Evolutionary conservation across 352 stramenopile genomes (phyloP).

Genomic region (Elongisporangium undulatum): DNA sequence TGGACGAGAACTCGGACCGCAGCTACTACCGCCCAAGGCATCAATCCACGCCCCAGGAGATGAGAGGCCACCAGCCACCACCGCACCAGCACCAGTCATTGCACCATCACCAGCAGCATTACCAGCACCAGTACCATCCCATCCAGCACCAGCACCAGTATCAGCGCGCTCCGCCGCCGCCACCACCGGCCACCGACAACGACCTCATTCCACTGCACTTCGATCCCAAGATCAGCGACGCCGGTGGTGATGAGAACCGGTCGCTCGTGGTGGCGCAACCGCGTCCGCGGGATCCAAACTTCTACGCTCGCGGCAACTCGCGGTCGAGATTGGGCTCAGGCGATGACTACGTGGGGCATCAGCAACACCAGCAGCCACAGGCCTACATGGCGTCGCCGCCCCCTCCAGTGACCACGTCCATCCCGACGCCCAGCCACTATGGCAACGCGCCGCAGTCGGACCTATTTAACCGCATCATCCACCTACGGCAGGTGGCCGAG

Average conservation of each 20-base stretch:
- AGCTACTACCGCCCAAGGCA: background rate
- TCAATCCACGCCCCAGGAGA: background rate
- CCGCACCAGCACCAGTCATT: too few species aligned
- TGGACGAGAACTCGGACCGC: conserved; percentile 5
- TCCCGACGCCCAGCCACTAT: background rate
- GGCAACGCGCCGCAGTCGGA: conserved; percentile 6
- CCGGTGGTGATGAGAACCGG: conserved; percentile 2
- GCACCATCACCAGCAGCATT: background rate
- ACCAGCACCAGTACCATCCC: background rate
- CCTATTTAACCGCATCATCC: conserved; percentile 28
- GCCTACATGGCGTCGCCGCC: conserved; percentile 8
- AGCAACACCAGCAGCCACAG: background rate
- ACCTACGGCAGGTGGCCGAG: conserved; percentile 45
- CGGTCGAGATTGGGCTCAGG: background rate
- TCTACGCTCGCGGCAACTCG: background rate
- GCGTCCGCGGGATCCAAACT: background rate
- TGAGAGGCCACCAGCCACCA: too few species aligned
- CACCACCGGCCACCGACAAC: background rate
- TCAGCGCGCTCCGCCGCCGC: background rate
- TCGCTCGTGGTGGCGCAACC: conserved; percentile 2
- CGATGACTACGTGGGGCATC: conserved; percentile 2
- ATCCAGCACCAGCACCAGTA: background rate
- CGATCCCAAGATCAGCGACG: background rate
- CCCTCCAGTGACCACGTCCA: conserved; percentile 6
- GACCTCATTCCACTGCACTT: conserved; percentile 11